Base-by-base conservation (phyloP, 352 stramenopile genomes). In the Globisporangium orthogonon region DNA sequence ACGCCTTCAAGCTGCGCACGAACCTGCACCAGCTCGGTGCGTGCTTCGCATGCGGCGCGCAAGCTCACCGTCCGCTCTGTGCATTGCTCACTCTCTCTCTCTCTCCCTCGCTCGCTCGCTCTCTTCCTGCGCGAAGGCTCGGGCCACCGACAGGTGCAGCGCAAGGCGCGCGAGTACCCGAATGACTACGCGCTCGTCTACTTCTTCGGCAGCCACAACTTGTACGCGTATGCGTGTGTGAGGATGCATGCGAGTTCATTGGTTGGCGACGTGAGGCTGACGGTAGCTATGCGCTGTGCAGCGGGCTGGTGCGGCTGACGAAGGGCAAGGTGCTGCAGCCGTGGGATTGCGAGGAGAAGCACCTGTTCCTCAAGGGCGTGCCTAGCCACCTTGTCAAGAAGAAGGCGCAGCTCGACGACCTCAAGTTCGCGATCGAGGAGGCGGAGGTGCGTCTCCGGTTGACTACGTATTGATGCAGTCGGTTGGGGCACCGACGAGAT, bases 191-290 rank as follows among this genome's bases (percentile, higher is more conserved):
- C 71, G 18, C 55, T 94, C 54, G 84, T 94, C 11, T 94, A 94
- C 55, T 94, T 86, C 69, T 94, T 94, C 55, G 82, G 82, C 52
- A 89, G 76, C 28, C 71, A 89, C 40, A 63, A 89, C 54, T 94
- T 94, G 83, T 94, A 87, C 66, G 78, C 71, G 7, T 41, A 14
- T 35, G 7, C 15, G 15, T 33, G 4, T 37, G 11, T 7, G 23
- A 23, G 23, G 23, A 23, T 23, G 23, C 23, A 23, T 23, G 23
- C 23, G 23, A 23, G 23, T 23, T 23, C 23, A 23, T 1, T 23
- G 23, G 23, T 23, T 23, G 23, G 23, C 0, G 23, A 23, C 23
- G 23, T 28, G 23, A 14, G 29, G 28, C 35, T 41, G 18, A 18
- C 11, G 50, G 39, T 64, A 13, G 10, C 1, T 44, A 43, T 60